phyloP scores from a whole-genome alignment of 2,329 filamentous ascomycete species.

The Cadophora malorum region DNA sequence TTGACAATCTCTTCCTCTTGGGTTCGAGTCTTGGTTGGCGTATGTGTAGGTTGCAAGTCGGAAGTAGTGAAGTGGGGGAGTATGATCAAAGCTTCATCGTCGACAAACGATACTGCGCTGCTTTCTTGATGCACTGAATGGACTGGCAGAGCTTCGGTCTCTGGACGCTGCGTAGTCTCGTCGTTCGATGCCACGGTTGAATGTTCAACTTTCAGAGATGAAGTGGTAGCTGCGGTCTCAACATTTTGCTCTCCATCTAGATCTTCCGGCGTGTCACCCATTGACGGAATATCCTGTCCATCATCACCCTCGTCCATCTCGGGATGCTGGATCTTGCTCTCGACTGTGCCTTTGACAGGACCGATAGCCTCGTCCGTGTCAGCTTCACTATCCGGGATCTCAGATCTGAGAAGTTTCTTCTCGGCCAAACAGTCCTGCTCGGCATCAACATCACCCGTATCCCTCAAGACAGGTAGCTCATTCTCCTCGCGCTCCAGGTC shows the following conservation, averaged over 20 bases:
- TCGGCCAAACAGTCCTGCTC: background rate
- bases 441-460: background rate
- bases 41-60: constrained; percentile 9
- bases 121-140: background rate
- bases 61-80: background rate
- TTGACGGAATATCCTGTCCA: background rate
- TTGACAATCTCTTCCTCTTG: background rate
- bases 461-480: constrained; percentile 10
- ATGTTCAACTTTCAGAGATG: background rate
- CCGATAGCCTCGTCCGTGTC: constrained; percentile 17
- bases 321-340: background rate
- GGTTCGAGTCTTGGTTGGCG: background rate
- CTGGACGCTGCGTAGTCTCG: background rate
- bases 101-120: background rate
- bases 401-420: constrained; percentile 15
- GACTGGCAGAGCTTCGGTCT: background rate
- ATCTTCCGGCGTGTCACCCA: background rate
- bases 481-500: background rate
- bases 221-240: background rate
- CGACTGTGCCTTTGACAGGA: constrained; percentile 1
- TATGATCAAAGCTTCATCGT: constrained; percentile 3
- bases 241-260: background rate
- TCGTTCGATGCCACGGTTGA: background rate
- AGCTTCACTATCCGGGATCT: constrained; percentile 30
- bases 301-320: background rate